These are phyloP conservation scores for Isatis tinctoria DNA, from an alignment of 345 rosid species.

Conservation along the genomic window DNA sequence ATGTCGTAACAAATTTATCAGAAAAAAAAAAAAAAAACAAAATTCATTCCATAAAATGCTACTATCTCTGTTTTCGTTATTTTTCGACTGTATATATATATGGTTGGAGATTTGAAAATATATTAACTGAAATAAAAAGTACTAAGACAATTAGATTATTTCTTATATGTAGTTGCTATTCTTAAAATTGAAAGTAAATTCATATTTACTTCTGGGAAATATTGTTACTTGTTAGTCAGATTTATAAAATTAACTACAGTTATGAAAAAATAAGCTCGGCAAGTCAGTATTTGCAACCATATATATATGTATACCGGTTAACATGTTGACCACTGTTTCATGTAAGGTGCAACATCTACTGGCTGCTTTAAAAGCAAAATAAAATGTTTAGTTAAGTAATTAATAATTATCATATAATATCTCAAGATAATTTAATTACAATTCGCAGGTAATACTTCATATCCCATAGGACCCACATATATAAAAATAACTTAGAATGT, in stretches of 20 bases:
- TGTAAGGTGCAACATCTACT: background rate
- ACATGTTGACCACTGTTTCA: background rate
- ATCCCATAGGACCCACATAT: conserved; percentile 12
- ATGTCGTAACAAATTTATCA: background rate
- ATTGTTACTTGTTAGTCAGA: background rate
- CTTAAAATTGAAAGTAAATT: background rate
- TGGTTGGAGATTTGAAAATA: background rate
- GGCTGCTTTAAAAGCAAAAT: background rate
- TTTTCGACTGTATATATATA: background rate
- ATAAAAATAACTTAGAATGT: background rate
- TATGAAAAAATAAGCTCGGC: background rate
- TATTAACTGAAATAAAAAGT: background rate
- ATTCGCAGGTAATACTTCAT: background rate
- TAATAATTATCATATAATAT: background rate
- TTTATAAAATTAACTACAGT: background rate
- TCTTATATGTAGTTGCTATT: background rate
- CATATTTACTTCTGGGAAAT: background rate
- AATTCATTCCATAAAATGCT: background rate
- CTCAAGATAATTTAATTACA: background rate
- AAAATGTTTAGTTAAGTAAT: background rate
- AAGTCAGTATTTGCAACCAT: background rate
- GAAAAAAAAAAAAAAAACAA: background rate
- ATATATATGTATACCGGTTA: background rate
- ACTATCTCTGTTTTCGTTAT: background rate
- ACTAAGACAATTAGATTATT: background rate